Conservation (phyloP, 1,284 basidiomycete species). For the Erythrobasidium hasegawianum region DNA sequence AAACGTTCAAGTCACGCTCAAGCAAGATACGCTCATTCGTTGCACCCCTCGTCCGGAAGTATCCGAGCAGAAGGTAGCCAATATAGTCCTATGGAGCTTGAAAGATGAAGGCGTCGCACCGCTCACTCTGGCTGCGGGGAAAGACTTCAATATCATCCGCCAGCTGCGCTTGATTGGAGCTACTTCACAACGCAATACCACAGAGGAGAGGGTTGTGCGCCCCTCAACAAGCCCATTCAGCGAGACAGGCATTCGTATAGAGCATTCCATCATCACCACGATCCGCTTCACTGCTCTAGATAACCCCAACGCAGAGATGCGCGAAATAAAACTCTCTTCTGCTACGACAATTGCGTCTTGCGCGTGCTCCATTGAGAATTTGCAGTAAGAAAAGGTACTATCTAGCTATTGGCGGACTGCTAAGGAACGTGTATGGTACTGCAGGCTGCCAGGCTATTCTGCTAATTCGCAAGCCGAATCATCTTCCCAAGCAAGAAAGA, state of each 20-base stretch:
- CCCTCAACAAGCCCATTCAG: not conserved
- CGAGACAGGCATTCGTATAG: not conserved
- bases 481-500: not conserved
- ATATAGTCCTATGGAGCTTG: not conserved
- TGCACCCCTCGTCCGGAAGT: not conserved
- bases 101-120: slow-evolving; percentile 7
- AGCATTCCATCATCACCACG: not conserved
- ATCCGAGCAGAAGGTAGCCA: not conserved
- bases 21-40: not conserved
- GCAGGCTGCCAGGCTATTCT: no score
- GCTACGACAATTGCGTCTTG: not conserved
- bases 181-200: no score
- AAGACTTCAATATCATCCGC: no score
- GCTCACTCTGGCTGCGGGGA: not conserved
- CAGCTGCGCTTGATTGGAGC: no score
- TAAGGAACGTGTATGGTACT: no score
- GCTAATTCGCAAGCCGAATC: no score
- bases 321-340: not conserved
- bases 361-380: no score
- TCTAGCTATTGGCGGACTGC: no score
- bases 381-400: no score
- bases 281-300: no score
- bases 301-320: not conserved
- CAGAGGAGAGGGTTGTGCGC: not conserved
- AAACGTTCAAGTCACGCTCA: not conserved